A percentile compares a stretch with the other conserved stretches of the same genome.
phyloP scores from a whole-genome alignment of 2,329 filamentous ascomycete genomes.

The Cercospora canescens region DNA sequence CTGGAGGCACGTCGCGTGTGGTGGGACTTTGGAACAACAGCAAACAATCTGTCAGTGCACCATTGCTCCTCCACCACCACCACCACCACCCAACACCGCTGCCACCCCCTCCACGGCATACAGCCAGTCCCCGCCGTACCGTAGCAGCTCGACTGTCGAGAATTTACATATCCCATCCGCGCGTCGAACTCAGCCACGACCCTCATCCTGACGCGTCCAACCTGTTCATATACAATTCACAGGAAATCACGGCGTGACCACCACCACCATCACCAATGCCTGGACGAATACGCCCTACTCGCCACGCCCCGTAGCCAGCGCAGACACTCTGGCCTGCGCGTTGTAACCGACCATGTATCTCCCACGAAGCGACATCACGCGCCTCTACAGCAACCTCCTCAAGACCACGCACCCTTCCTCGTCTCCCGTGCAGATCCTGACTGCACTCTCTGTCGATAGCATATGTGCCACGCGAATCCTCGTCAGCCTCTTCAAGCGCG shows the following conservation, averaged over 20 bases:
- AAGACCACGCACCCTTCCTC: slow-evolving; percentile 85
- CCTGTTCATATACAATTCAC: neutral
- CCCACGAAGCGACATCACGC: slow-evolving; percentile 82
- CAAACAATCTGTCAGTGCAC: slow-evolving; percentile 3
- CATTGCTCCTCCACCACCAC: neutral
- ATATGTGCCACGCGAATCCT: slow-evolving; percentile 94
- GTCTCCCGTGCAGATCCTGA: slow-evolving; percentile 86
- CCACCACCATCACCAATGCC: slow-evolving; percentile 6
- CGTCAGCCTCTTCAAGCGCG: slow-evolving; percentile 88
- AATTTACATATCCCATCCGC: neutral
- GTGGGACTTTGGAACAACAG: neutral
- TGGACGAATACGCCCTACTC: slow-evolving; percentile 2
- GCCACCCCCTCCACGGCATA: neutral
- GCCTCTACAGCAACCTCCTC: slow-evolving; percentile 87
- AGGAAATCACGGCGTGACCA: neutral
- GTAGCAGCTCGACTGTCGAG: neutral
- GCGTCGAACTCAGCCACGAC: neutral
- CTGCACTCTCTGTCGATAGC: slow-evolving; percentile 91
- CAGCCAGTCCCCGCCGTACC: neutral
- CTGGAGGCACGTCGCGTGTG: neutral
- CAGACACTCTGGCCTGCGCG: neutral
- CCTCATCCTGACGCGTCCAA: neutral
- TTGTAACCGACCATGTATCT: slow-evolving; percentile 72
- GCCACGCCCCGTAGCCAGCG: neutral
- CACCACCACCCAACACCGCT: neutral